These are phyloP conservation scores for Penicillium sp. DNA, from an alignment of 2,329 filamentous ascomycete genomes.

Conservation along the genomic window DNA sequence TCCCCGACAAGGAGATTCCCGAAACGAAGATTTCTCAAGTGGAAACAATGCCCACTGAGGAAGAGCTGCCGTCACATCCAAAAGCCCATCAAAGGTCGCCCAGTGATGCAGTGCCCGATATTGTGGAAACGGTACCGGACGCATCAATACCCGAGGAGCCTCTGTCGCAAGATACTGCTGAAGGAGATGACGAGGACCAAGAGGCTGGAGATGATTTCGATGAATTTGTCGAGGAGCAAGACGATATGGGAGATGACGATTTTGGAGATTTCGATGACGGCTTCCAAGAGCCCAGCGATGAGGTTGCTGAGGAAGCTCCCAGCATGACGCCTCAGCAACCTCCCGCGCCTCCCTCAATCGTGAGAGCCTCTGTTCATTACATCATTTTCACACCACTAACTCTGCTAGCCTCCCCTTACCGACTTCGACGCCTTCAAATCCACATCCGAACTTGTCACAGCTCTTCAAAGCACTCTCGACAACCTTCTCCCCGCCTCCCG, in stretches of 20 bases:
- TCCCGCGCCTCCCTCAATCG: slow-evolving; percentile 39
- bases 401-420: slow-evolving; percentile 35
- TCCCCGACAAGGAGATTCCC: slow-evolving; percentile 31
- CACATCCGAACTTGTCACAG: slow-evolving; percentile 32
- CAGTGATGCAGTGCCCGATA: slow-evolving; percentile 44
- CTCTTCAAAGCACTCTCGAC: slow-evolving; percentile 41
- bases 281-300: slow-evolving; percentile 52
- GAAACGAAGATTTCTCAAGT: slow-evolving; percentile 45
- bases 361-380: slow-evolving; percentile 33
- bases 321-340: slow-evolving; percentile 22
- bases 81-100: slow-evolving; percentile 39
- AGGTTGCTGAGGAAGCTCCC: slow-evolving; percentile 25
- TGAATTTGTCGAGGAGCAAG: slow-evolving; percentile 51
- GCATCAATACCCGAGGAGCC: slow-evolving; percentile 34
- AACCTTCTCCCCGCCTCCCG: slow-evolving; percentile 43
- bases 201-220: slow-evolving; percentile 51
- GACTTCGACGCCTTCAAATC: slow-evolving; percentile 54
- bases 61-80: slow-evolving; percentile 27
- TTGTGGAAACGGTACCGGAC: slow-evolving; percentile 43
- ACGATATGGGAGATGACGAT: slow-evolving; percentile 49
- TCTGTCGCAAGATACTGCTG: slow-evolving; percentile 54
- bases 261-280: slow-evolving; percentile 64
- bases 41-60: slow-evolving; percentile 37
- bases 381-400: neutral
- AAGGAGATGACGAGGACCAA: slow-evolving; percentile 36